These are phyloP conservation scores for Venturia carpophila DNA, from an alignment of 2,329 filamentous ascomycete species.

Conservation along the genomic window DNA sequence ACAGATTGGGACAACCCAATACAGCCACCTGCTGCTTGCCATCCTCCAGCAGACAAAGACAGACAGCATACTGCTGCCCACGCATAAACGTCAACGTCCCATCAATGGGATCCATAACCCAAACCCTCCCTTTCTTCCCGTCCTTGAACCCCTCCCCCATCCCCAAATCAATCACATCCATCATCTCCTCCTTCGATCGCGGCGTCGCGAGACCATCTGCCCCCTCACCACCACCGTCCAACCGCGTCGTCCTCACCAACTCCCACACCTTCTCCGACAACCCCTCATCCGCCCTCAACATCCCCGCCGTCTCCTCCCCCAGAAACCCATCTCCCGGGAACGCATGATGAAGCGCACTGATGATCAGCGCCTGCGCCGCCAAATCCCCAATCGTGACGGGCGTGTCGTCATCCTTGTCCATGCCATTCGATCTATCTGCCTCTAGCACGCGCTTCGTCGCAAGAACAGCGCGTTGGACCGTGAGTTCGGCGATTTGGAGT, in stretches of 20 bases:
- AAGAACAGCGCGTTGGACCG: conserved; percentile 49
- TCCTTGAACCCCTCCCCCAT: conserved; percentile 37
- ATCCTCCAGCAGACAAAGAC: conserved; percentile 50
- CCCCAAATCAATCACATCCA: conserved; percentile 54
- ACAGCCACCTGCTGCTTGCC: conserved; percentile 52
- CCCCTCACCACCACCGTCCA: conserved; percentile 26
- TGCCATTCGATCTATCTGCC: conserved; percentile 35
- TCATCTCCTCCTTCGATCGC: conserved; percentile 46
- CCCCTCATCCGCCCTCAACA: conserved; percentile 61
- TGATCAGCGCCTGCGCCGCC: conserved; percentile 93
- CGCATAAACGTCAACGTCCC: conserved; percentile 55
- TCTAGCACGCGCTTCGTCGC: conserved; percentile 48
- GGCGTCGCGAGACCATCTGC: conserved; percentile 33
- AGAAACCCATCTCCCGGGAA: conserved; percentile 93
- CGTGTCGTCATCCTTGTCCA: conserved; percentile 80
- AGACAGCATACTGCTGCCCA: conserved; percentile 56
- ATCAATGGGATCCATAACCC: conserved; percentile 59
- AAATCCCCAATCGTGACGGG: conserved; percentile 92
- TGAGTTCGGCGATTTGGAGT: conserved; percentile 29
- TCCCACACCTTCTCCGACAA: conserved; percentile 73
- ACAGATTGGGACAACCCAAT: conserved; percentile 55
- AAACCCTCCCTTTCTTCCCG: conserved; percentile 39
- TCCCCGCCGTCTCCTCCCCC: conserved; percentile 85
- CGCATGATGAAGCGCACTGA: conserved; percentile 76
- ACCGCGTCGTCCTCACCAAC: conserved; percentile 27